Evolutionary conservation across 257 asterid species (phyloP), one percentile per base, ranked within the genome.

Genomic region (Nicotiana obtusifolia): DNA sequence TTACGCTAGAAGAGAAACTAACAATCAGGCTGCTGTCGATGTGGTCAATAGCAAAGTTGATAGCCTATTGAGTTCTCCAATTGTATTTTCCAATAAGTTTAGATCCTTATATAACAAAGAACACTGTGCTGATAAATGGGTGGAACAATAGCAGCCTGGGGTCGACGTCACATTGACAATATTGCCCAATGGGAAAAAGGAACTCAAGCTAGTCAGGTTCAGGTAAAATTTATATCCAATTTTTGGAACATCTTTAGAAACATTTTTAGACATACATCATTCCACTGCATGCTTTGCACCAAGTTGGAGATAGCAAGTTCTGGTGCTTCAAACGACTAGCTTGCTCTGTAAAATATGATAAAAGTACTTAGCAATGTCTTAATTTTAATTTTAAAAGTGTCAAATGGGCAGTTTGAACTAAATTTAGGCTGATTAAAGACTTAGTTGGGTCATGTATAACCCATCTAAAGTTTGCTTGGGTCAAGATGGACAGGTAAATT

Each of bases 81-180:
- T 84, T 1, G 47, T 83, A 59, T 82, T 84, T 78, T 88, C 91
- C 20, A 86, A 69, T 57, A 64, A 84, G 1, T 77, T 81, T 28
- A 81, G 78, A 81, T 52, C 85, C 28, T 69, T 84, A 9, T 77
- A 71, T 8, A 73, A 83, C 26, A 68, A 57, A 77, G 82, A 83
- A 33, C 4, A 53, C 73, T 30, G n/a, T 37, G 77, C 75, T 52
- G 81, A 33, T 2, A 90, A 86, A 33, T 83, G 90, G 87, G 86
- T 85, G 66, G 91, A 87, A 47, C 85, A 84, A 64, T 81, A 82
- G 81, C 86, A 84, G 54, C 84, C 84, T 5, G 89, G 92, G 19
- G 82, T 87, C 52, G 87, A 85, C 76, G 31, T 89, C 19, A 87
- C 83, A 65, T 68, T 85, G 26, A 44, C 80, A 41, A 28, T 59